Percentiles rank a stretch among this genome's conserved stretches.
Conservation (phyloP, 2,329 filamentous ascomycete species). For the Xylaria sp. region DNA sequence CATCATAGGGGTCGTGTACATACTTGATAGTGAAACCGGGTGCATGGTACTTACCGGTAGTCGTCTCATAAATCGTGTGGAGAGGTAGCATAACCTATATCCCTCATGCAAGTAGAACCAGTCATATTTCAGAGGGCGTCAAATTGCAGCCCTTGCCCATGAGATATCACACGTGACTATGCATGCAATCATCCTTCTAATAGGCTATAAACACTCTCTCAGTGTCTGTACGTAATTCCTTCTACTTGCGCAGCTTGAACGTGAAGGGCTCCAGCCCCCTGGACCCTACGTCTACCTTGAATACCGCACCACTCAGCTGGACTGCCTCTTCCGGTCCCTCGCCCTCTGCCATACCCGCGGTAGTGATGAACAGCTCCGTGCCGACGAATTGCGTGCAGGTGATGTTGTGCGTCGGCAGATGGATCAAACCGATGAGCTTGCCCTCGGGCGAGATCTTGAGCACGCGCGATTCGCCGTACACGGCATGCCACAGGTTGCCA, state of each 20-base stretch:
- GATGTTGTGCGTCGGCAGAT: conserved; percentile 79
- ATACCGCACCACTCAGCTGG: conserved; percentile 76
- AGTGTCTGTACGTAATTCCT: neutral
- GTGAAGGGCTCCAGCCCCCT: conserved; percentile 71
- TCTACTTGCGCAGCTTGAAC: conserved; percentile 63
- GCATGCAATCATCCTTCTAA: conserved; percentile 6
- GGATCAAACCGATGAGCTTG: conserved; percentile 77
- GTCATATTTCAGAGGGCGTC: conserved; percentile 10
- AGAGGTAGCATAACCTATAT: conserved; percentile 1
- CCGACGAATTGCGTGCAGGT: conserved; percentile 86
- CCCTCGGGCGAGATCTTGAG: conserved; percentile 78
- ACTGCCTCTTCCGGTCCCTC: conserved; percentile 72
- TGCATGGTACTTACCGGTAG: neutral
- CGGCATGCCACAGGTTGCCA: conserved; percentile 87
- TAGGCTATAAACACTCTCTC: conserved; percentile 1
- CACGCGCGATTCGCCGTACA: conserved; percentile 83
- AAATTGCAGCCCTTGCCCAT: neutral
- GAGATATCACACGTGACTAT: conserved; percentile 10
- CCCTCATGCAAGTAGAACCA: conserved; percentile 14
- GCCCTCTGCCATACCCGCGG: conserved; percentile 73
- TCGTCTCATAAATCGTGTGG: conserved; percentile 10
- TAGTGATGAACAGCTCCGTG: conserved; percentile 80
- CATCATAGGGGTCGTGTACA: conserved; percentile 24
- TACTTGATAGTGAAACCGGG: conserved; percentile 48
- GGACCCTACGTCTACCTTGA: conserved; percentile 80